Evolutionary conservation across 2,329 filamentous ascomycete genomes (phyloP), one percentile per base, ranked within the genome.

Genomic region (Cadophora luteo-olivacea): DNA sequence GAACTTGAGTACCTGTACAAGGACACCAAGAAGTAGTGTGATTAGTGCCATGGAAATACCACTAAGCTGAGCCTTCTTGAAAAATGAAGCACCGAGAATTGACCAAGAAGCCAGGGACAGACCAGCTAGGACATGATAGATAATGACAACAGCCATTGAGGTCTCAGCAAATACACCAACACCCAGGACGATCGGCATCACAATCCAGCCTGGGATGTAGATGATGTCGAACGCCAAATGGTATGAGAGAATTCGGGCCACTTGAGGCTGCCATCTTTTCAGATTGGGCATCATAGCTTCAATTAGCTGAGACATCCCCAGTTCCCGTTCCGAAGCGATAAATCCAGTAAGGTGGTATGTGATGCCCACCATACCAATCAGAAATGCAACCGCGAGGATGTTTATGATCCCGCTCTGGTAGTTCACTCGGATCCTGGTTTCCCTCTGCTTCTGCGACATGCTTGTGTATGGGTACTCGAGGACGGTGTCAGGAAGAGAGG

Each of bases 221-320:
- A 97, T 84, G 7, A 92, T 78, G 68, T 92, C 89, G 75, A 97
- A 96, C 0, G 93, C 88, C 32, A 96, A 78, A 77, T 97, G 93
- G 69, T 94, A 90, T 0, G 94, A 89, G 9, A 94, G 77, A 16
- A 97, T 84, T n/a, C 94, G 86, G 1, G 91, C 90, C 25, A 89
- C 87, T 80, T 95, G 92, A 11, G 91, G 89, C 75, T 93, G 85
- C 92, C 93, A 97, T 54, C 87, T 83, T 61, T 85, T 85, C 65
- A 85, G 85, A 66, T 92, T 92, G 0, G 92, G 91, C 84, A 96
- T 94, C 93, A 97, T 97, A 65, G 93, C 91, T 79, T 97, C 94
- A 54, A 97, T 88, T 33, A 97, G 84, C 71, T 94, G 92, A 4
- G 92, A 92, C 86, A 97, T 96, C 68, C 94, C 94, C 19, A 89